These are phyloP conservation scores for Leucocoprinus sp. DNA, from an alignment of 768 basidiomycete species.

Conservation along the genomic window DNA sequence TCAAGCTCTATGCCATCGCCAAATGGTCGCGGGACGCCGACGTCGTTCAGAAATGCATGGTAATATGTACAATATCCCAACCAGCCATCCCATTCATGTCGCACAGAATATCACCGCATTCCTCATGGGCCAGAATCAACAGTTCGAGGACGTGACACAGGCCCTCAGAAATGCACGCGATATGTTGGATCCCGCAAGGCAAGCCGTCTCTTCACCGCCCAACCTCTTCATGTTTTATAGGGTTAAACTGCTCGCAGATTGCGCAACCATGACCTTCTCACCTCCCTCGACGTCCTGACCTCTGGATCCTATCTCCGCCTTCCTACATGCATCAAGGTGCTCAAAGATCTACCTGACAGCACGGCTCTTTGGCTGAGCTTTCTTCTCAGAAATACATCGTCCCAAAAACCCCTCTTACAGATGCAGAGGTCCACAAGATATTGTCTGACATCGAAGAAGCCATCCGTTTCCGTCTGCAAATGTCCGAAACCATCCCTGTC, in stretches of 20 bases:
- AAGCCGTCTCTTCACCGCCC: slow-evolving; percentile 15
- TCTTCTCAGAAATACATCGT: slow-evolving; percentile 57
- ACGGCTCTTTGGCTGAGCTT: slow-evolving; percentile 8
- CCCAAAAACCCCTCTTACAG: slow-evolving; percentile 57
- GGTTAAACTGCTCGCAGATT: slow-evolving; percentile 37
- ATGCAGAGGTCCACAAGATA: slow-evolving; percentile 56
- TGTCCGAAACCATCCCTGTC: slow-evolving; percentile 72
- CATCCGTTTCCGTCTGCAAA: slow-evolving; percentile 71
- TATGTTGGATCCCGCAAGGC: slow-evolving; percentile 74
- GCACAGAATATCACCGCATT: slow-evolving; percentile 80
- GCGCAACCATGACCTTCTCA: slow-evolving; percentile 89
- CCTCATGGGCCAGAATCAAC: slow-evolving; percentile 75
- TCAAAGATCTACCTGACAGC: slow-evolving; percentile 11
- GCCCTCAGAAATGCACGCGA: slow-evolving; percentile 60
- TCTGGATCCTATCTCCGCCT: slow-evolving; percentile 81
- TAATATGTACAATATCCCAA: slow-evolving; percentile 16
- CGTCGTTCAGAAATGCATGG: slow-evolving; percentile 85
- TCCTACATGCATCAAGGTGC: slow-evolving; percentile 73
- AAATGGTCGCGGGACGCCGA: slow-evolving; percentile 85
- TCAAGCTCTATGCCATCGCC: slow-evolving; percentile 78
- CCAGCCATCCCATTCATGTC: slow-evolving; percentile 5
- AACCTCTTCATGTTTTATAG: neutral
- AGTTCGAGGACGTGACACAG: slow-evolving; percentile 65
- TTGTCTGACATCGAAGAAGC: slow-evolving; percentile 67
- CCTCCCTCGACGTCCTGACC: slow-evolving; percentile 83